Evolutionary conservation across 345 rosid genomes (phyloP).

Genomic region (Tarenaya hassleriana): DNA sequence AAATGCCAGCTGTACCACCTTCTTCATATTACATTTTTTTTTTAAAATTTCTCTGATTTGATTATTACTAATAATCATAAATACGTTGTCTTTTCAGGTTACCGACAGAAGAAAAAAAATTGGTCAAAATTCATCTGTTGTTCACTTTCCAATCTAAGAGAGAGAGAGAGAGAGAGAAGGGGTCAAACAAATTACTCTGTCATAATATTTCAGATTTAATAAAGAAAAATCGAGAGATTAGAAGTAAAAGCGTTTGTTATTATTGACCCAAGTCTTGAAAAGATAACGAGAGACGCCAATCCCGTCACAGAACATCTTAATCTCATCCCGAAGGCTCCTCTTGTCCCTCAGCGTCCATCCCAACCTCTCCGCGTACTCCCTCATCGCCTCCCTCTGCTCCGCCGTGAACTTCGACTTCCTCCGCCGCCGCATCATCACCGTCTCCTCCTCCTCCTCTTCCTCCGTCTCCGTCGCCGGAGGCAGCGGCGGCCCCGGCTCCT

Average conservation of each 20-base stretch:
- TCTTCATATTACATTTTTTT: too few relatives aligned
- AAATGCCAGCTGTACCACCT: too few relatives aligned
- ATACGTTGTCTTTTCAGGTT: too few relatives aligned
- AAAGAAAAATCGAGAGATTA: constrained; percentile 1
- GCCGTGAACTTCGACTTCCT: constrained; percentile 35
- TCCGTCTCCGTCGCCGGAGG: neutral
- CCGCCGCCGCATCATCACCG: constrained; percentile 19
- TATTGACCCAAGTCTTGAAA: constrained; percentile 41
- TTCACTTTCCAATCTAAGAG: too few relatives aligned
- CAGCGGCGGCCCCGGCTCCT: neutral
- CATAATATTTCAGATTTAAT: neutral
- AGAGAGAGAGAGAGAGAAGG: neutral
- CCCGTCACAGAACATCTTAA: constrained; percentile 32
- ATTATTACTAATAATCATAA: too few relatives aligned
- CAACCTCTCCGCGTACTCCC: constrained; percentile 28
- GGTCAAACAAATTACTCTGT: neutral
- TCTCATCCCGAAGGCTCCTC: constrained; percentile 27
- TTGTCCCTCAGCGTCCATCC: constrained; percentile 38
- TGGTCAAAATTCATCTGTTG: too few relatives aligned
- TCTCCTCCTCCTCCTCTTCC: constrained; percentile 22
- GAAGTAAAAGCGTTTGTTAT: constrained; percentile 32
- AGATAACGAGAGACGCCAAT: constrained; percentile 33
- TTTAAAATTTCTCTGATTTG: too few relatives aligned
- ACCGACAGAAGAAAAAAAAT: too few relatives aligned
- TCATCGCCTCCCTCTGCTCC: constrained; percentile 33